Base-by-base conservation (phyloP, 2,329 filamentous ascomycete species). In the Diplodia corticola region DNA sequence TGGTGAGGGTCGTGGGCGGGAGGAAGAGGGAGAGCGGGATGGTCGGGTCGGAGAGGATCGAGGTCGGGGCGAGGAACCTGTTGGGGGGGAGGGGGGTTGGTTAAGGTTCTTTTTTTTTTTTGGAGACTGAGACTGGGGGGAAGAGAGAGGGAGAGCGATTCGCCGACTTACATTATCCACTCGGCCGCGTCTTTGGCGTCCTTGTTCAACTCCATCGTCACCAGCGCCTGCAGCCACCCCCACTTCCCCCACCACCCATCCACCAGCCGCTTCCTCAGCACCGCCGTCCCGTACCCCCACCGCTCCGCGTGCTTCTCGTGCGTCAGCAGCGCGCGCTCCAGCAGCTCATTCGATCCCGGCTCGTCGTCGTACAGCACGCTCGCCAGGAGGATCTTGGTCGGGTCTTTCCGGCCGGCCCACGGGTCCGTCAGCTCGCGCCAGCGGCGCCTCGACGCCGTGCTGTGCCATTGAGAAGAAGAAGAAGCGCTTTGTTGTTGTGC, bases 241-340 rank as follows among this genome's bases (percentile, higher is more conserved):
- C 74, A 71, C 53, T 78, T 78, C 67, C 78, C 78, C 72, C 76
- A 75, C 59, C 72, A 76, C 2, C 77, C 78, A 12, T 69, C 71
- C 1, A 72, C 70, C 15, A 79, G 72, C 20, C 72, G 69, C 33
- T 74, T 69, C 33, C 75, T 69, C 37, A 80, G 69, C 3, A 79
- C 71, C 49, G 73, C 66, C 70, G 76, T 75, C n/a, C 71, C 71
- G 50, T 80, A 80, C 4, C 75, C 75, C 69, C 77, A 75, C 50
- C 71, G 64, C 46, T 71, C 64, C 13, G 76, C 75, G 59, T 79
- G 77, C 35, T 71, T 69, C 53, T 71, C 59, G 63, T 80, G 78
- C n/a, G 69, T 76, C 20, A 71, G 68, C 26, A 80, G 67, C 5
- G 76, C 77, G n/a, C 71, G 69, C 55, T 79, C 75, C 64, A 78